A percentile compares a stretch with the other conserved stretches of the same genome.
phyloP scores from a whole-genome alignment of 1,284 basidiomycete species.

The Bondarzewia mesenterica region DNA sequence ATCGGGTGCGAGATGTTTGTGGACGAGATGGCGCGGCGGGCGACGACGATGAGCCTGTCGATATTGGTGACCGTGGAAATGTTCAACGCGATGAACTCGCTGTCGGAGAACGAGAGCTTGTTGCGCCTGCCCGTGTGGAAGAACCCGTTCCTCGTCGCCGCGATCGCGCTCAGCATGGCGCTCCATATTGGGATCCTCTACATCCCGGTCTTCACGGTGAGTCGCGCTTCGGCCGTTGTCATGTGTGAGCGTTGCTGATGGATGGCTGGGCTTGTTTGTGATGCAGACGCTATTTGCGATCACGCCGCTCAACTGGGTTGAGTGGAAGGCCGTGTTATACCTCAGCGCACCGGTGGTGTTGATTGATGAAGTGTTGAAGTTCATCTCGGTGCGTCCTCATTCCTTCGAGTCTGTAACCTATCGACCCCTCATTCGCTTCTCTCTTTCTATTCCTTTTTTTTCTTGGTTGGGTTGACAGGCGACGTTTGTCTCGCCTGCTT shows the following conservation, averaged over 20 bases:
- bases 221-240: constrained; percentile 21
- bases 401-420: not conserved
- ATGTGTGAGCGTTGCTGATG: constrained; percentile 6
- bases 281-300: constrained; percentile 82
- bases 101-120: constrained; percentile 96
- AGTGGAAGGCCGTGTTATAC: constrained; percentile 93
- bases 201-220: constrained; percentile 86
- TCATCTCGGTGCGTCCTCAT: constrained; percentile 48
- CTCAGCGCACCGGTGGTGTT: constrained; percentile 85
- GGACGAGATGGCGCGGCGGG: constrained; percentile 75
- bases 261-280: not conserved
- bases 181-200: constrained; percentile 94
- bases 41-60: constrained; percentile 92
- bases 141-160: constrained; percentile 86
- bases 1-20: constrained; percentile 95
- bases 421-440: not conserved
- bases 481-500: constrained; percentile 5
- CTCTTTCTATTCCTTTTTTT: no score
- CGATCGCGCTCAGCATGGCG: constrained; percentile 84
- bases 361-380: constrained; percentile 91
- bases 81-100: constrained; percentile 99
- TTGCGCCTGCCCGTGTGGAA: constrained; percentile 87
- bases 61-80: constrained; percentile 95
- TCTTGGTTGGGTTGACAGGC: not conserved
- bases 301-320: constrained; percentile 81